phyloP scores from a whole-genome alignment of 768 basidiomycete species.

The Pisolithus marmoratus region DNA sequence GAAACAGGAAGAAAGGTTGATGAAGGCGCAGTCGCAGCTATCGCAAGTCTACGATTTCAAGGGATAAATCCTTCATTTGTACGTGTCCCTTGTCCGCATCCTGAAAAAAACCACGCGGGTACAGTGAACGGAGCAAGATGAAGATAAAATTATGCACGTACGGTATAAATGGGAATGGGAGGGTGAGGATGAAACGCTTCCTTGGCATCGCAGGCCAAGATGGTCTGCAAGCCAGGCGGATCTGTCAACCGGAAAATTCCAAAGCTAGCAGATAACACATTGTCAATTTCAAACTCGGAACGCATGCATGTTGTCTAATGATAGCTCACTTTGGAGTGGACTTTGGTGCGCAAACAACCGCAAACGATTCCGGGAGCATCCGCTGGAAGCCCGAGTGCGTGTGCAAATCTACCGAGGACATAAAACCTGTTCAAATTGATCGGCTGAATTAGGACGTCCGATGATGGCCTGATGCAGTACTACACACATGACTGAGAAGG shows the following conservation, averaged over 20 bases:
- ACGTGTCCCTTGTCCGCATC: slow-evolving; percentile 87
- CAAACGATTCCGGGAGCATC: slow-evolving; percentile 89
- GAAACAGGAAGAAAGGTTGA: background rate
- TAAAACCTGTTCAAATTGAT: slow-evolving; percentile 53
- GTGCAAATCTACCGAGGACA: slow-evolving; percentile 92
- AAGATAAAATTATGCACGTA: slow-evolving; percentile 30
- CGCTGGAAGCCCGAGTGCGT: slow-evolving; percentile 86
- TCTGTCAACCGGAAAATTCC: slow-evolving; percentile 89
- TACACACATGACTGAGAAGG: slow-evolving; percentile 79
- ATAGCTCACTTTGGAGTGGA: slow-evolving; percentile 62
- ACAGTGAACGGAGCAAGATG: background rate
- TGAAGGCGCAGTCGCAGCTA: slow-evolving; percentile 2
- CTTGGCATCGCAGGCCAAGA: slow-evolving; percentile 60
- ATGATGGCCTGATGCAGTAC: background rate
- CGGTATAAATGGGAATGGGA: slow-evolving; percentile 81
- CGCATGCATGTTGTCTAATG: background rate
- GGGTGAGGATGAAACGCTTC: slow-evolving; percentile 87
- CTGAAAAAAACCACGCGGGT: slow-evolving; percentile 28
- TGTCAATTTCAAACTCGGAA: background rate
- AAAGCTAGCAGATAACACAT: slow-evolving; percentile 37
- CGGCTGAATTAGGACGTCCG: slow-evolving; percentile 2
- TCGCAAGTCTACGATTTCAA: slow-evolving; percentile 86
- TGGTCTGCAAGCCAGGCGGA: slow-evolving; percentile 72
- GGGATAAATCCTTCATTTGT: slow-evolving; percentile 59
- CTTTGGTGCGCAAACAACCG: slow-evolving; percentile 85